Conservation (phyloP, 805 yeast genomes). For the Candida vartiovaarae region DNA sequence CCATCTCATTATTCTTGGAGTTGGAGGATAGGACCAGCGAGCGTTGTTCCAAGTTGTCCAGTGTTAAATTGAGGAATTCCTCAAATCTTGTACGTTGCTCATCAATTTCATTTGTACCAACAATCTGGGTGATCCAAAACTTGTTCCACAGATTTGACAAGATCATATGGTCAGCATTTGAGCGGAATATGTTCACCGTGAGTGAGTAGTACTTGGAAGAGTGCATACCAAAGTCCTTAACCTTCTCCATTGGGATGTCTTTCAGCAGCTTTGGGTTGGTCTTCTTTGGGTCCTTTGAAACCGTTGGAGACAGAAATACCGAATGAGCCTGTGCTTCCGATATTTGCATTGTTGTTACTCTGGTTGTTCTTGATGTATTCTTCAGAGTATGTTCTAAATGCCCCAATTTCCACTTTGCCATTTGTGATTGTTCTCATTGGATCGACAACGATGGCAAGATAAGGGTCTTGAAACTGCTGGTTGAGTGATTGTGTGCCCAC, state of each 20-base stretch:
- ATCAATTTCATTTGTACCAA: slow-evolving; percentile 8
- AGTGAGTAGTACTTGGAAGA: slow-evolving; percentile 62
- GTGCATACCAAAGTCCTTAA: slow-evolving; percentile 65
- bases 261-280: slow-evolving; percentile 1
- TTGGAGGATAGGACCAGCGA: neutral
- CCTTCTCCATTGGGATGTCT: slow-evolving; percentile 41
- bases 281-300: neutral
- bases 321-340: neutral
- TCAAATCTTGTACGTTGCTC: slow-evolving; percentile 2
- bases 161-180: slow-evolving; percentile 41
- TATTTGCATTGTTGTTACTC: too few relatives aligned
- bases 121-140: slow-evolving; percentile 39
- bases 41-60: neutral
- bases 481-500: slow-evolving; percentile 82
- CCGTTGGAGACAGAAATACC: neutral
- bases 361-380: slow-evolving; percentile 11
- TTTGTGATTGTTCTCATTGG: slow-evolving; percentile 61
- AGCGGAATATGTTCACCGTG: slow-evolving; percentile 52
- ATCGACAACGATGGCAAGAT: slow-evolving; percentile 81
- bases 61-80: slow-evolving; percentile 1
- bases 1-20: neutral
- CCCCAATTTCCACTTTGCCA: slow-evolving; percentile 76
- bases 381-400: slow-evolving; percentile 66
- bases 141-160: slow-evolving; percentile 37
- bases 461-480: slow-evolving; percentile 88